These are phyloP conservation scores for Xylaria sp. DNA, from an alignment of 2,329 filamentous ascomycete species.

Conservation along the genomic window DNA sequence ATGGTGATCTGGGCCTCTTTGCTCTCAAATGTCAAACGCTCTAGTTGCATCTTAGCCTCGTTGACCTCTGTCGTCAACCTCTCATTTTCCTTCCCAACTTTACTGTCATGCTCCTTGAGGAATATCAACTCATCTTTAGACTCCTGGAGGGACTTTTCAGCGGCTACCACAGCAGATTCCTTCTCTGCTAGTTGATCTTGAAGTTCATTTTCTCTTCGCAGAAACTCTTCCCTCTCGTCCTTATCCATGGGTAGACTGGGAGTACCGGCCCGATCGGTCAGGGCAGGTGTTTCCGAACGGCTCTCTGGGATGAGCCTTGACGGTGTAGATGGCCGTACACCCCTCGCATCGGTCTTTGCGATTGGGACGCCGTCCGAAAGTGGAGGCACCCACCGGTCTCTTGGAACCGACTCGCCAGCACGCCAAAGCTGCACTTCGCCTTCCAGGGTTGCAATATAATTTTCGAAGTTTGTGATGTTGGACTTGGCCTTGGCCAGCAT, in stretches of 20 bases:
- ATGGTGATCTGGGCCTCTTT: constrained; percentile 98
- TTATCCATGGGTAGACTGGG: constrained; percentile 91
- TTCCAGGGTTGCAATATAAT: constrained; percentile 84
- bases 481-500: constrained; percentile 92
- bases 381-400: constrained; percentile 84
- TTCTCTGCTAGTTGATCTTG: constrained; percentile 96
- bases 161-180: constrained; percentile 80
- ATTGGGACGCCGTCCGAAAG: constrained; percentile 63
- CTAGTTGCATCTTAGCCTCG: constrained; percentile 94
- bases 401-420: constrained; percentile 85
- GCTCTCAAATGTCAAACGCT: constrained; percentile 93
- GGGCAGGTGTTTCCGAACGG: constrained; percentile 69
- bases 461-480: constrained; percentile 88
- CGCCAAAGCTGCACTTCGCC: constrained; percentile 89
- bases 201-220: constrained; percentile 93
- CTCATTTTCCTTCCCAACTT: constrained; percentile 90
- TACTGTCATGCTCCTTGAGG: constrained; percentile 86
- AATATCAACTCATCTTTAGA: constrained; percentile 86
- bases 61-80: constrained; percentile 86
- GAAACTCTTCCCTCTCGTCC: constrained; percentile 95
- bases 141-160: constrained; percentile 83
- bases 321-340: constrained; percentile 63
- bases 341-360: constrained; percentile 56
- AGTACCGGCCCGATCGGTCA: constrained; percentile 86
- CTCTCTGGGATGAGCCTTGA: constrained; percentile 64